Evolutionary conservation across 169 alveolate genomes (phyloP), one percentile per base, ranked within the genome.

Genomic region (Neospora caninum): DNA sequence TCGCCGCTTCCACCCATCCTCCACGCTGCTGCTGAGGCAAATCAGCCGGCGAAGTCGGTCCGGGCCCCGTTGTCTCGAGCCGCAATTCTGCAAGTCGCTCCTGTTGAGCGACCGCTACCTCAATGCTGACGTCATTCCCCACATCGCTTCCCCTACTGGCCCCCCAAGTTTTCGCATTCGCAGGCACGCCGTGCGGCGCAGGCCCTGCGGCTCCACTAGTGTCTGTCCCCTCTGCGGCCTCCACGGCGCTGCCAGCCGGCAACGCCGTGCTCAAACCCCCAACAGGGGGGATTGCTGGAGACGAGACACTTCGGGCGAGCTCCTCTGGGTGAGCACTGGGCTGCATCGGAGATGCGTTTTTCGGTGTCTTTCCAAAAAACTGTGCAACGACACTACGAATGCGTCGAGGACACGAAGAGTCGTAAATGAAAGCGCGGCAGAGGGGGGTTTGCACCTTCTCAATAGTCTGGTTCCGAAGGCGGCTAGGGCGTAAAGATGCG

Each of bases 401-500:
- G 73, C 73, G 73, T 27, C 73, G 73, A 64, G 73, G 73, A 22
- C n/a, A 64, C 7, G 73, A 64, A 16, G 73, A 64, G n/a, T 64
- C n/a, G 45, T 78, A 78, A n/a, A 78, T 78, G 45, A 78, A 25
- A 43, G 45, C 86, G 45, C 31, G 9, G 86, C 86, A 78, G 2
- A n/a, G 22, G 13, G 86, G 86, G 18, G 89, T 82, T 41, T 82
- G n/a, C 9, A 82, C 64, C 69, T 82, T 38, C 34, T 2, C 64
- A 31, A 36, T 20, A 27, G 67, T 42, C 36, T 82, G 89, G 34
- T 42, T 39, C 69, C 89, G 89, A 13, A 82, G 89, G 10, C 89
- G 53, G 89, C 89, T 42, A 31, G 64, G 89, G 38, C 89, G 89
- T 36, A 82, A 34, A 16, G 89, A 82, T 18, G 89, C 89, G 41